These are phyloP conservation scores for Hymenoscyphus fructigenus DNA, from an alignment of 2,329 filamentous ascomycete species.

Conservation along the genomic window DNA sequence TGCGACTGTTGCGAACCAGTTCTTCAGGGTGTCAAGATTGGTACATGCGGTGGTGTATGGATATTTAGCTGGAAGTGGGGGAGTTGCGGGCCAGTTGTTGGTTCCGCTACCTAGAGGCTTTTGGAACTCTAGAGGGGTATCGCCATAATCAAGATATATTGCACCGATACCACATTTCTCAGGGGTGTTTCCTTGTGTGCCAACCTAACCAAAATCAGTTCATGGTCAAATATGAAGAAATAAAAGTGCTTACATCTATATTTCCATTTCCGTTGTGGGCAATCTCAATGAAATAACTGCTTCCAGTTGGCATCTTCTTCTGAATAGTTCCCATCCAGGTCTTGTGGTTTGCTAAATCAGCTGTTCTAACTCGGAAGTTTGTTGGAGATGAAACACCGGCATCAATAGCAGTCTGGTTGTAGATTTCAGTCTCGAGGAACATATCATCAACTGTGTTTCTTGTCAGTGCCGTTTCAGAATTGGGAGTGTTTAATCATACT, in stretches of 20 bases:
- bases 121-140: conserved; percentile 44
- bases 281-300: conserved; percentile 50
- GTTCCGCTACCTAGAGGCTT: conserved; percentile 50
- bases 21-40: conserved; percentile 47
- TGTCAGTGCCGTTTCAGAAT: background rate
- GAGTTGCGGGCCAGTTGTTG: conserved; percentile 45
- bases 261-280: conserved; percentile 54
- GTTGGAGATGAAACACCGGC: conserved; percentile 6
- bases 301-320: conserved; percentile 44
- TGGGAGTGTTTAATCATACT: conserved; percentile 3
- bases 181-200: background rate
- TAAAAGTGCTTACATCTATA: conserved; percentile 36
- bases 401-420: conserved; percentile 34
- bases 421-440: conserved; percentile 50
- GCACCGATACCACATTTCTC: conserved; percentile 18
- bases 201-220: background rate
- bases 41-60: conserved; percentile 40
- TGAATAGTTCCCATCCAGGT: conserved; percentile 43
- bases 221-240: background rate
- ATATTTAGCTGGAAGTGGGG: conserved; percentile 29
- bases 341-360: conserved; percentile 45
- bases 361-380: conserved; percentile 48
- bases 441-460: conserved; percentile 53
- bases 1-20: conserved; percentile 50
- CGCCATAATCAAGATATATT: conserved; percentile 44